phyloP scores from a whole-genome alignment of 2,329 filamentous ascomycete species.

The Colletotrichum sp. region DNA sequence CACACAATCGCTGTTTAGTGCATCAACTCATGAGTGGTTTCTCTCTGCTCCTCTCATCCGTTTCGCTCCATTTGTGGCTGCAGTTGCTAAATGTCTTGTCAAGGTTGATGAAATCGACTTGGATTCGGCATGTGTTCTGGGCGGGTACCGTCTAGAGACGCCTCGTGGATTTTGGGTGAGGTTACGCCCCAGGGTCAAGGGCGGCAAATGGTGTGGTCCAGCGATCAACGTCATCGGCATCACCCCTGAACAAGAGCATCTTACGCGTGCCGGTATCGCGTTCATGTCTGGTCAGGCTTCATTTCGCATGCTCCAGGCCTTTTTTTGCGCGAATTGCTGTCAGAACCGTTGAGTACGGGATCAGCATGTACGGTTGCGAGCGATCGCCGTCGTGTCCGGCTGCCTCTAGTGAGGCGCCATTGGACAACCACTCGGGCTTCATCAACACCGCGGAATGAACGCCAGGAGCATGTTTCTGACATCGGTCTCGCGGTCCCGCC shows the following conservation, averaged over 20 bases:
- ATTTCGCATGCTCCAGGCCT: not conserved
- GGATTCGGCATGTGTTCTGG: slow-evolving; percentile 1
- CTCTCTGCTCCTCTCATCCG: not conserved
- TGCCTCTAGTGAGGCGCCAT: slow-evolving; percentile 12
- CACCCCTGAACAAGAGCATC: not conserved
- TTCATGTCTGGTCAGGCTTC: not conserved
- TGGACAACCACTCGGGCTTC: not conserved
- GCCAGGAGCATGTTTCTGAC: not conserved
- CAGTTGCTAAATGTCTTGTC: slow-evolving; percentile 4
- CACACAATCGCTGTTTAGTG: not conserved
- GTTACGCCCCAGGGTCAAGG: not conserved
- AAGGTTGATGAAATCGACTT: not conserved
- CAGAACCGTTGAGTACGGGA: not conserved
- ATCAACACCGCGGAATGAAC: not conserved
- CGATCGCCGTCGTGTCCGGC: not conserved
- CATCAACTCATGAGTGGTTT: not conserved
- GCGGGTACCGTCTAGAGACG: not conserved
- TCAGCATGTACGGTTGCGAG: slow-evolving; percentile 5
- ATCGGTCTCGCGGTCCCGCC: not conserved
- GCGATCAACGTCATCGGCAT: slow-evolving; percentile 11
- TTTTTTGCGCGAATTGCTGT: not conserved
- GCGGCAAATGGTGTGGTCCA: slow-evolving; percentile 1
- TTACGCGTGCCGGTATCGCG: not conserved
- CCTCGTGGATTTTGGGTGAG: not conserved
- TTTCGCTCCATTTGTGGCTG: not conserved